Percentiles rank a stretch among this genome's conserved stretches.
Conservation (phyloP, 768 basidiomycete genomes). For the Epithele typhae region DNA sequence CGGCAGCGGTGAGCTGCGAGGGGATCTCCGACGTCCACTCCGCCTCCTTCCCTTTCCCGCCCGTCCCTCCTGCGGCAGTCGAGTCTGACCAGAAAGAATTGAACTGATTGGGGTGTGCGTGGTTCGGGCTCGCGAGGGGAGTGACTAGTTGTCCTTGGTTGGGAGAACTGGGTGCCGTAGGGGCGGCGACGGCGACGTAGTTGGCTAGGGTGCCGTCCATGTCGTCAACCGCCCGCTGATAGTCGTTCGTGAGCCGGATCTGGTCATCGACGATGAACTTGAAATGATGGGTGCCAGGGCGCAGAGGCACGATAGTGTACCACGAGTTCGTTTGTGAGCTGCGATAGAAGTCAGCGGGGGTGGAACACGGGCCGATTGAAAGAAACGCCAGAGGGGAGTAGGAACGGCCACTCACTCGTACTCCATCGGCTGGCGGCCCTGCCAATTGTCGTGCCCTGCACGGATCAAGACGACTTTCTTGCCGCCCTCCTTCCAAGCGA, state of each 20-base stretch:
- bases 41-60: slow-evolving; percentile 23
- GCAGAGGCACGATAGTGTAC: slow-evolving; percentile 46
- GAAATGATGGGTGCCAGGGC: slow-evolving; percentile 89
- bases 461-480: slow-evolving; percentile 62
- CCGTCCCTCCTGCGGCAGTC: slow-evolving; percentile 5
- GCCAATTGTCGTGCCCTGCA: slow-evolving; percentile 75
- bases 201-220: slow-evolving; percentile 86
- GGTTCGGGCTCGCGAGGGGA: slow-evolving; percentile 16
- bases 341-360: not conserved
- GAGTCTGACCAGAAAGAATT: slow-evolving; percentile 43
- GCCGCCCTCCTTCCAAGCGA: slow-evolving; percentile 65
- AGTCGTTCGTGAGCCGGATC: slow-evolving; percentile 73
- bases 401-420: slow-evolving; percentile 45
- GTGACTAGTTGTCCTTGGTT: slow-evolving; percentile 29
- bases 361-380: not conserved
- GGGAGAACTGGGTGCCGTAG: slow-evolving; percentile 26
- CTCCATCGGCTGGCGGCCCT: slow-evolving; percentile 61
- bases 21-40: slow-evolving; percentile 83
- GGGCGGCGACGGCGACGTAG: slow-evolving; percentile 69
- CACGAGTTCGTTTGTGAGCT: slow-evolving; percentile 33
- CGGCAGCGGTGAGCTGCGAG: slow-evolving; percentile 70
- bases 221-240: slow-evolving; percentile 90
- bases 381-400: not conserved
- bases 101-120: slow-evolving; percentile 19
- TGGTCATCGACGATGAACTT: slow-evolving; percentile 93